Percentiles rank a stretch among this genome's conserved stretches.
These are phyloP conservation scores for Globisporangium carolinianum DNA, from an alignment of 352 stramenopile genomes.

Conservation along the genomic window DNA sequence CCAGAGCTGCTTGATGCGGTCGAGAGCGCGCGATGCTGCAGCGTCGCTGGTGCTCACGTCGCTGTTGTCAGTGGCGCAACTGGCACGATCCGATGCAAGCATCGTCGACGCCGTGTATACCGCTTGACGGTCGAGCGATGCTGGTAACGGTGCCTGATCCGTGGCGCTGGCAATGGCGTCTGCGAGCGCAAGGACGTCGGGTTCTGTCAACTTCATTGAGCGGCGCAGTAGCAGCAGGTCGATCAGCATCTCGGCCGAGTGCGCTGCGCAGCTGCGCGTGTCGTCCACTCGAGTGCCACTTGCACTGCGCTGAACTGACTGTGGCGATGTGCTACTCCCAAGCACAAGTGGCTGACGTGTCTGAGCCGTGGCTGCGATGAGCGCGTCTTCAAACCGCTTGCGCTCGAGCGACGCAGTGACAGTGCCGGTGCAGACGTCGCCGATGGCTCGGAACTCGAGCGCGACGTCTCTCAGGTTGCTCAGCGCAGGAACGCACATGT, in stretches of 20 bases:
- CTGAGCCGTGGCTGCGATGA: slow-evolving; percentile 8
- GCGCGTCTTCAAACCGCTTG: slow-evolving; percentile 2
- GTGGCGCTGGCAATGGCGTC: neutral
- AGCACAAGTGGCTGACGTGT: neutral
- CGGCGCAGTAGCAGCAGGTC: slow-evolving; percentile 18
- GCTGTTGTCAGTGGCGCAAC: too few species aligned
- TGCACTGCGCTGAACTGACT: too few species aligned
- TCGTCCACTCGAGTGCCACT: too few species aligned
- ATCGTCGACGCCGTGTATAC: too few species aligned
- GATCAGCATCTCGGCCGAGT: slow-evolving; percentile 20
- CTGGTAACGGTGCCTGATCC: too few species aligned
- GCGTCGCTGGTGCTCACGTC: too few species aligned
- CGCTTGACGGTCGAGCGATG: too few species aligned
- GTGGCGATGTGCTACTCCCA: neutral
- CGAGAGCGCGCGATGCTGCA: too few species aligned
- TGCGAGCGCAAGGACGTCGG: neutral
- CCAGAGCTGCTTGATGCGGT: neutral
- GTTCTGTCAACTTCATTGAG: slow-evolving; percentile 1
- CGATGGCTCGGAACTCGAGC: neutral
- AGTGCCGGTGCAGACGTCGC: neutral
- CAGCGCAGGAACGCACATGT: neutral
- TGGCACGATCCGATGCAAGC: too few species aligned
- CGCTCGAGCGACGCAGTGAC: neutral
- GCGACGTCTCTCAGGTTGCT: slow-evolving; percentile 1
- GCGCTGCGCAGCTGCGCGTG: neutral